phyloP scores from a whole-genome alignment of 495 filamentous ascomycete species.

The Rostrohypoxylon terebratum region DNA sequence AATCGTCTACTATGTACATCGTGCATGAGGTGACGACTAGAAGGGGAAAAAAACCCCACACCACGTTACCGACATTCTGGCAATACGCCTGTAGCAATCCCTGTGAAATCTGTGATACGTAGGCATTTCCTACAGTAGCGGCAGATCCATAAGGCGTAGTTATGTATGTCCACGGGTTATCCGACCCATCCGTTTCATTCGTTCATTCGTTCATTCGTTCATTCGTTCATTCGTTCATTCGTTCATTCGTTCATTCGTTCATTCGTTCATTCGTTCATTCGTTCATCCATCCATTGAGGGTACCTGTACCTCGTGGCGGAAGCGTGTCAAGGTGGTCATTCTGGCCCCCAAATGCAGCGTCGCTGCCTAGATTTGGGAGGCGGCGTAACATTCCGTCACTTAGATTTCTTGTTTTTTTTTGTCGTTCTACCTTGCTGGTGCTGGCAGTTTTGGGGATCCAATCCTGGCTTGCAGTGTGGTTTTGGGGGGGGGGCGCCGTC shows the following conservation, averaged over 20 bases:
- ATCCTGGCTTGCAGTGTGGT: background rate
- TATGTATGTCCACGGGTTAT: too few species aligned
- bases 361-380: background rate
- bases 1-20: too few species aligned
- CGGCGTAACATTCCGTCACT: background rate
- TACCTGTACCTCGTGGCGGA: conserved; percentile 23
- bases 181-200: too few species aligned
- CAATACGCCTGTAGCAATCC: conserved; percentile 19
- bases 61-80: conserved; percentile 31
- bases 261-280: too few species aligned
- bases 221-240: too few species aligned
- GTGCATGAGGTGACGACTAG: background rate
- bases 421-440: background rate
- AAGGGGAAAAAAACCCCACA: conserved; percentile 22
- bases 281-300: background rate
- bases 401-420: background rate
- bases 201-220: too few species aligned
- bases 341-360: conserved; percentile 2
- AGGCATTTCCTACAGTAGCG: conserved; percentile 38
- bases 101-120: conserved; percentile 33
- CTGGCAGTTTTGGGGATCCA: background rate
- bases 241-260: too few species aligned
- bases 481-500: background rate
- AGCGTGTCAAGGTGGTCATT: background rate
- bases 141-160: conserved; percentile 27